These are phyloP conservation scores for Leccinum laetum DNA, from an alignment of 1,284 basidiomycete genomes.

Conservation along the genomic window DNA sequence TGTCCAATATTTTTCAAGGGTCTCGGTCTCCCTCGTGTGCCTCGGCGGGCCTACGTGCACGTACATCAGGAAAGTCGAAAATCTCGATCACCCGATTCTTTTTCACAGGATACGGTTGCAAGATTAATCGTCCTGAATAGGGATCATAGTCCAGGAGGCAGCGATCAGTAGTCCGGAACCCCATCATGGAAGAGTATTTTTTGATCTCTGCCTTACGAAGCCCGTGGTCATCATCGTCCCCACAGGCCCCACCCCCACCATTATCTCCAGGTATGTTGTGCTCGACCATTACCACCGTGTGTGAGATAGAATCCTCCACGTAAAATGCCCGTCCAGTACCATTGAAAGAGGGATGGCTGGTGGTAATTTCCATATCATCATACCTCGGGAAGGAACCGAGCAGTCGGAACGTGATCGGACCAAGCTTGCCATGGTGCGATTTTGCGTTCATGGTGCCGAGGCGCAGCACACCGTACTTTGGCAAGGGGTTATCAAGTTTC, in stretches of 20 bases:
- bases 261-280: slow-evolving; percentile 9
- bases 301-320: neutral
- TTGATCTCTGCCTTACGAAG: neutral
- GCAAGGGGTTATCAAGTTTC: neutral
- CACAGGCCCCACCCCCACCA: neutral
- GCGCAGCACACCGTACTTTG: slow-evolving; percentile 10
- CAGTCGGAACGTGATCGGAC: neutral
- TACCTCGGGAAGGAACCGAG: neutral
- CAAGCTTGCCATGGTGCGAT: neutral
- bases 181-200: slow-evolving; percentile 7
- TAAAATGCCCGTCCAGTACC: slow-evolving; percentile 15
- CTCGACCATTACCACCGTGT: slow-evolving; percentile 11
- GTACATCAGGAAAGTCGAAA: neutral
- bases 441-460: neutral
- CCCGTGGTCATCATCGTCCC: neutral
- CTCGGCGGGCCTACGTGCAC: neutral
- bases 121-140: slow-evolving; percentile 20
- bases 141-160: slow-evolving; percentile 23
- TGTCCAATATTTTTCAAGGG: neutral
- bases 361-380: neutral
- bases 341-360: slow-evolving; percentile 16
- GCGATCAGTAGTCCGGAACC: neutral
- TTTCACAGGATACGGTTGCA: slow-evolving; percentile 1
- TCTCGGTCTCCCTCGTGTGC: neutral
- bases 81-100: neutral